Base-by-base conservation (phyloP, 2,329 filamentous ascomycete species). In the Alternaria ethzedia region DNA sequence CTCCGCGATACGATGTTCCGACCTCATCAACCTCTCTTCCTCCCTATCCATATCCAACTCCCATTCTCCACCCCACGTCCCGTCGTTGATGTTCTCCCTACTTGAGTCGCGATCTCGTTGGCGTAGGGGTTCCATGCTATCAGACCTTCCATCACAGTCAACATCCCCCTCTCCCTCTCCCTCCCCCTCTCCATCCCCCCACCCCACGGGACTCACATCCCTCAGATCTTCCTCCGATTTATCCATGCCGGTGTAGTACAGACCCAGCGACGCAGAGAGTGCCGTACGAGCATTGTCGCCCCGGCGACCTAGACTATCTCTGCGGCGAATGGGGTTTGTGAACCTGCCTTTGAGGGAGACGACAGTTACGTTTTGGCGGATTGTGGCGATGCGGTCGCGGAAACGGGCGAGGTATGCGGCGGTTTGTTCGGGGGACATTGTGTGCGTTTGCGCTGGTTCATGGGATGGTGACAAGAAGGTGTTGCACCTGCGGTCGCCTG, bases 71-170 rank as follows among this genome's bases (percentile, higher is more conserved):
- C 8, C 12, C 12, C 17, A 20, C 6, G 21, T 4, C 5, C 8
- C 20, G 12, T 51, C 5, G 3, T 3, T 15, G 5, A n/a, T n/a
- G 0, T 25, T 4, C n/a, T 41, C 30, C 8, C 32, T n/a, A 15
- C 32, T 36, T 9, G 4, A 15, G 0, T n/a, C 15, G 2, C 9
- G 13, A 2, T 52, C 8, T 3, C 5, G 8, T 7, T 23, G 8
- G 2, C 28, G 10, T 1, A 52, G 13, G 2, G 59, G 59, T 23
- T 57, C 54, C 54, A 61, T 61, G 11, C 59, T 61, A 26, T 61
- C 59, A 2, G 23, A 46, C 4, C 54, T 49, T 5, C 36, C 47
- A 23, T 7, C 10, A n/a, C n/a, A n/a, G n/a, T n/a, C n/a, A n/a
- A n/a, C 28, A 4, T 49, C 12, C 3, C 25, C 20, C 9, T 36